phyloP scores from a whole-genome alignment of 1,284 basidiomycete species.

The Apiotrichum mycotoxinovorans region DNA sequence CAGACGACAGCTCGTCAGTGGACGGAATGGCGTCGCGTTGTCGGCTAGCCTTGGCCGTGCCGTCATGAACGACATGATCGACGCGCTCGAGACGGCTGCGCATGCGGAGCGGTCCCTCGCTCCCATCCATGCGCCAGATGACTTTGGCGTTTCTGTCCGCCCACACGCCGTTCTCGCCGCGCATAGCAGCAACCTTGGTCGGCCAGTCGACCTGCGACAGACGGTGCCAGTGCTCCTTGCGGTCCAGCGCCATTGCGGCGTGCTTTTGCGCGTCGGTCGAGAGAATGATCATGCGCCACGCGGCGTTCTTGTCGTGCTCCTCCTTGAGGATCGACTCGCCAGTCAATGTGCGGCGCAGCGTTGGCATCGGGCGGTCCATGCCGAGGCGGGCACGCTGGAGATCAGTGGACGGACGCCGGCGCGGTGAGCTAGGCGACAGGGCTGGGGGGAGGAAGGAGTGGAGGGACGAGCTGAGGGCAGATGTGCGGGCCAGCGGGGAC shows the following conservation, averaged over 20 bases:
- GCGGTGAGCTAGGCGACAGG: neutral
- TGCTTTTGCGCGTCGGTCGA: slow-evolving; percentile 42
- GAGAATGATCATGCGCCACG: slow-evolving; percentile 50
- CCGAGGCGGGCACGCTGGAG: slow-evolving; percentile 17
- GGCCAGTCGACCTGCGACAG: slow-evolving; percentile 48
- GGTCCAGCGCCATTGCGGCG: slow-evolving; percentile 42
- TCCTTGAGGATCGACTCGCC: slow-evolving; percentile 44
- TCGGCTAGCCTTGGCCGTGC: slow-evolving; percentile 21
- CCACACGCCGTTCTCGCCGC: slow-evolving; percentile 73
- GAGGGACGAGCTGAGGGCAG: neutral
- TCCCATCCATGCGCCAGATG: slow-evolving; percentile 76
- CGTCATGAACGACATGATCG: slow-evolving; percentile 8
- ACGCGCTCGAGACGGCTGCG: slow-evolving; percentile 44
- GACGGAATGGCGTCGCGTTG: slow-evolving; percentile 58
- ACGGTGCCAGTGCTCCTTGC: slow-evolving; percentile 48
- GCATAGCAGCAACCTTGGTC: slow-evolving; percentile 33
- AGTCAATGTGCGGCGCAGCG: slow-evolving; percentile 41
- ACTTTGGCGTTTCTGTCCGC: slow-evolving; percentile 55
- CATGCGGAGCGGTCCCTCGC: slow-evolving; percentile 79
- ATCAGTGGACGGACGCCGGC: slow-evolving; percentile 31
- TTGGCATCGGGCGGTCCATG: slow-evolving; percentile 17
- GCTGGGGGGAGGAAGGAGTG: neutral
- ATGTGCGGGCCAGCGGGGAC: neutral
- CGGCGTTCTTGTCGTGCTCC: slow-evolving; percentile 49
- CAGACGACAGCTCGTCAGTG: slow-evolving; percentile 60